Conservation (phyloP, 2,329 filamentous ascomycete species). For the Cladosporium sp. region DNA sequence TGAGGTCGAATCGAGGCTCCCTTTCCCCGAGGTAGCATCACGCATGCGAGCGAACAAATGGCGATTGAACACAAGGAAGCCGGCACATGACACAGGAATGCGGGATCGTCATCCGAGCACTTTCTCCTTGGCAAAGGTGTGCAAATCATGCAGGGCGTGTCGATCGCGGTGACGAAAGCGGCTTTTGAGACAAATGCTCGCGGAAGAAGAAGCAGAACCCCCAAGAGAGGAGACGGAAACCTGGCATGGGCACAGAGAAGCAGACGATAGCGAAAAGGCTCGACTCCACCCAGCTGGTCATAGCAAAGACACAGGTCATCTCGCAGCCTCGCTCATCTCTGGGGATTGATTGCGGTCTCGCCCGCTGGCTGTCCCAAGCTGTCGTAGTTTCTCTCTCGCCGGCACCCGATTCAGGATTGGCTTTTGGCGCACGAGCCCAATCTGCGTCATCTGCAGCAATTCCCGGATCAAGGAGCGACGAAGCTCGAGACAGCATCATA, state of each 20-base stretch:
- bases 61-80: neutral
- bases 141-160: slow-evolving; percentile 1
- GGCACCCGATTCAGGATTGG: too few relatives aligned
- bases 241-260: neutral
- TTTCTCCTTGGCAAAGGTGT: neutral
- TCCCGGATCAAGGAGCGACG: neutral
- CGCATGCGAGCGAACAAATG: neutral
- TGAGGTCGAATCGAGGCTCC: neutral
- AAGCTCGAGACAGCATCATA: neutral
- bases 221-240: neutral
- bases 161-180: slow-evolving; percentile 5
- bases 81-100: slow-evolving; percentile 7
- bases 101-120: neutral
- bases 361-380: neutral
- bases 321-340: too few relatives aligned
- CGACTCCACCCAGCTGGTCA: neutral
- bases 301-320: slow-evolving; percentile 4
- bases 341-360: neutral
- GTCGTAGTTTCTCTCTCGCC: too few relatives aligned
- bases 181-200: neutral
- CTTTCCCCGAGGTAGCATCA: neutral
- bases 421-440: too few relatives aligned
- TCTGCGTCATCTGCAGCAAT: too few relatives aligned
- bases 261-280: neutral
- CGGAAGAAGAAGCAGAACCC: neutral